Evolutionary conservation across 2,329 filamentous ascomycete species (phyloP).

Genomic region (Epichloe baconii): DNA sequence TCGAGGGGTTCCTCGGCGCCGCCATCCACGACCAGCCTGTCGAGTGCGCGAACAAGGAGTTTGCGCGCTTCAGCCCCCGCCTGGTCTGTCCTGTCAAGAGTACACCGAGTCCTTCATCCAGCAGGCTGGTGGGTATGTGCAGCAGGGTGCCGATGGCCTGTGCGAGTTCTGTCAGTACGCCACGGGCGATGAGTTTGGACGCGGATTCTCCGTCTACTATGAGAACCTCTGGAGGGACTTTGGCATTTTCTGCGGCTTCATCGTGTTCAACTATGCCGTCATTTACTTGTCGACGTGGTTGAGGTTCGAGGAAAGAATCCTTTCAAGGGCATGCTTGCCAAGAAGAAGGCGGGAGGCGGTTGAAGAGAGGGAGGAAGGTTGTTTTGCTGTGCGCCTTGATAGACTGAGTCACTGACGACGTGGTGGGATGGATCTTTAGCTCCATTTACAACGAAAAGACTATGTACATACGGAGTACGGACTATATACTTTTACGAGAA

Average conservation of each 20-base stretch:
- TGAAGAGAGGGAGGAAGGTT: neutral
- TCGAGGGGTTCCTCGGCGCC: conserved; percentile 47
- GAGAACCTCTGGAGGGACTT: conserved; percentile 52
- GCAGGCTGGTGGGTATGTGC: conserved; percentile 47
- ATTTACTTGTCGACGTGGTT: conserved; percentile 27
- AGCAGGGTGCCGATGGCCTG: conserved; percentile 36
- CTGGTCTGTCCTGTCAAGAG: conserved; percentile 43
- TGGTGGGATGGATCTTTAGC: too few species aligned
- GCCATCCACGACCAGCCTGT: conserved; percentile 42
- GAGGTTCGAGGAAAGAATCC: conserved; percentile 26
- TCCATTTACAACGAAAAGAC: too few species aligned
- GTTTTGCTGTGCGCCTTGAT: too few species aligned
- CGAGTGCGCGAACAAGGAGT: conserved; percentile 40
- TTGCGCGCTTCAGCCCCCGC: conserved; percentile 47
- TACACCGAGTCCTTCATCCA: conserved; percentile 43
- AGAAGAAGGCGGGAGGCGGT: conserved; percentile 5
- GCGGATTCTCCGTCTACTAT: conserved; percentile 47
- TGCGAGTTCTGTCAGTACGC: conserved; percentile 54
- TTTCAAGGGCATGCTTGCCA: conserved; percentile 17
- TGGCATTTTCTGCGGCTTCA: conserved; percentile 49
- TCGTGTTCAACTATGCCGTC: conserved; percentile 45
- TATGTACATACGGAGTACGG: too few species aligned
- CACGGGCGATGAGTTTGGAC: conserved; percentile 46
- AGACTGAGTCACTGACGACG: too few species aligned
- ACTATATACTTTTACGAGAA: too few species aligned